Evolutionary conservation across 2,329 filamentous ascomycete species (phyloP).

Genomic region (Aspergillaceae sp.): DNA sequence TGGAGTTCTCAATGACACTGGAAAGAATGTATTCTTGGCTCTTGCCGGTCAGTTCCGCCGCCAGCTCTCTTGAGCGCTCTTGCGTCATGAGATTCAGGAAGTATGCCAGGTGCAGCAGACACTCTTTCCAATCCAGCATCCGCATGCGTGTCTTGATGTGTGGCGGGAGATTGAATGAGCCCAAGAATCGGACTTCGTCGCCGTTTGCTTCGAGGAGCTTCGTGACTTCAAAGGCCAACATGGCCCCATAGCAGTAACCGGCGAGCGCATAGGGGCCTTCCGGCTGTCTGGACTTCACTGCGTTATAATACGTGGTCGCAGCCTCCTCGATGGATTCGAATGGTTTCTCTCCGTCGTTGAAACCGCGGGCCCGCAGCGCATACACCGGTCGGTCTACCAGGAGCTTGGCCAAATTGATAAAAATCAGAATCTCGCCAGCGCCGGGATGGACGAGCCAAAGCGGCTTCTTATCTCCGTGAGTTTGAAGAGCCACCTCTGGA

Average conservation of each 20-base stretch:
- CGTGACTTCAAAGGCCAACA: conserved; percentile 44
- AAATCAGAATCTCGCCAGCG: conserved; percentile 32
- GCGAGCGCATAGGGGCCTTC: conserved; percentile 45
- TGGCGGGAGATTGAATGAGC: conserved; percentile 42
- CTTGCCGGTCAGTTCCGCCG: conserved; percentile 3
- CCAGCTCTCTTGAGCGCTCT: conserved; percentile 13
- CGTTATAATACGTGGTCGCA: conserved; percentile 32
- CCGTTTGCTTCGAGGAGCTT: conserved; percentile 37
- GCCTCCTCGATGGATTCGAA: conserved; percentile 36
- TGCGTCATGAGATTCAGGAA: conserved; percentile 37
- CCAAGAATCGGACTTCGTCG: conserved; percentile 38
- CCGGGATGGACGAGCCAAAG: conserved; percentile 33
- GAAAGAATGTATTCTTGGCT: conserved; percentile 7
- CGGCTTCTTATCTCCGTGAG: conserved; percentile 18
- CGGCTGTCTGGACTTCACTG: conserved; percentile 39
- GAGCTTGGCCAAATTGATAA: conserved; percentile 20
- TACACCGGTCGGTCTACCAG: conserved; percentile 9
- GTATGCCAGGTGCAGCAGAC: conserved; percentile 33
- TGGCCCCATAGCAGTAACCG: conserved; percentile 45
- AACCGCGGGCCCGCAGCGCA: conserved; percentile 10
- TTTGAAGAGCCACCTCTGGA: conserved; percentile 23
- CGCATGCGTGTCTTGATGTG: conserved; percentile 39
- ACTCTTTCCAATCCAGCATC: conserved; percentile 31
- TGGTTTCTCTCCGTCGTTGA: conserved; percentile 21
- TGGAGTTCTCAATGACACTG: conserved; percentile 3